Conservation (phyloP, 306 rosid genomes). For the Fragaria ananassa region DNA sequence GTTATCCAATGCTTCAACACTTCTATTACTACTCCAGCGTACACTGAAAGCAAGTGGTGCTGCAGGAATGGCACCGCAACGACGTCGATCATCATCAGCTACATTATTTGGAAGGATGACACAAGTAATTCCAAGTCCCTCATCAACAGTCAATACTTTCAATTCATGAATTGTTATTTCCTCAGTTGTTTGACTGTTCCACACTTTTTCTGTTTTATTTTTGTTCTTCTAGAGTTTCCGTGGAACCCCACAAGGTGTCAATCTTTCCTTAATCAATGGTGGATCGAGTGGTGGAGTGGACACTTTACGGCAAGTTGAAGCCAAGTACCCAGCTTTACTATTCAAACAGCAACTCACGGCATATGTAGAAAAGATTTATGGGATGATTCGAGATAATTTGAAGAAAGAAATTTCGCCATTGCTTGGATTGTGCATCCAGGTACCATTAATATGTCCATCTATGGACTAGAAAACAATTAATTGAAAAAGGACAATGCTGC, state of each 20-base stretch:
- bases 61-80: conserved; percentile 96
- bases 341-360: conserved; percentile 99
- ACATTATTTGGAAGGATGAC: conserved; percentile 97
- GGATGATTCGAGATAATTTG: conserved; percentile 91
- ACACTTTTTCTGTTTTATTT: conserved; percentile 14
- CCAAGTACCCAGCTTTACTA: conserved; percentile 92
- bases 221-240: conserved; percentile 64
- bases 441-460: conserved; percentile 25
- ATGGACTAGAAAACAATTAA: background rate
- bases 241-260: conserved; percentile 86
- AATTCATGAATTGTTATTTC: conserved; percentile 12
- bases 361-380: conserved; percentile 93
- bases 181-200: conserved; percentile 15
- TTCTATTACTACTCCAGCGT: conserved; percentile 90
- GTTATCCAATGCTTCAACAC: conserved; percentile 95
- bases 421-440: conserved; percentile 98
- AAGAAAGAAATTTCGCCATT: conserved; percentile 97
- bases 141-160: conserved; percentile 15
- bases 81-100: conserved; percentile 87
- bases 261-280: conserved; percentile 73
- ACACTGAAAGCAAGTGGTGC: conserved; percentile 98
- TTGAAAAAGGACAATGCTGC: background rate
- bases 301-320: conserved; percentile 92
- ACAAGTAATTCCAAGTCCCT: conserved; percentile 53
- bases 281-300: conserved; percentile 74